phyloP scores from a whole-genome alignment of 1,139 yeast species.

The Hansenula lynferdii region DNA sequence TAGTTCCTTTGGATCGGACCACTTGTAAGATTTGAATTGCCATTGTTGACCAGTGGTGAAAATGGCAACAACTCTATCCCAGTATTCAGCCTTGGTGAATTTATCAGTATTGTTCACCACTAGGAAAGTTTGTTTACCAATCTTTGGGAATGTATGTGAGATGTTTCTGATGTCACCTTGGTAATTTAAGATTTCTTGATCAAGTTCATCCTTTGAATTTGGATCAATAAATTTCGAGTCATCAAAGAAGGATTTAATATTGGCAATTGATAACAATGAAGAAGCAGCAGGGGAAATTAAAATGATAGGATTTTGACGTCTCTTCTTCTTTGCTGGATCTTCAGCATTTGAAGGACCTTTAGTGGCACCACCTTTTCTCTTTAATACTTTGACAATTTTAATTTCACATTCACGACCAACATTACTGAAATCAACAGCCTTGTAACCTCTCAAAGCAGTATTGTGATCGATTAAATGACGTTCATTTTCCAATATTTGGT shows the following conservation, averaged over 20 bases:
- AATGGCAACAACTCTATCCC: constrained; percentile 95
- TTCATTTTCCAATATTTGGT: constrained; percentile 53
- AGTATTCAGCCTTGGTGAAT: constrained; percentile 91
- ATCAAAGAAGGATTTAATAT: constrained; percentile 79
- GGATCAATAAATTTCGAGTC: constrained; percentile 70
- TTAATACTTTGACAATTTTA: constrained; percentile 52
- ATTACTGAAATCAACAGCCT: constrained; percentile 66
- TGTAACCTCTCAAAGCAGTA: constrained; percentile 73
- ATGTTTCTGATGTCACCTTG: constrained; percentile 29
- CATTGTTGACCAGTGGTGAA: constrained; percentile 96
- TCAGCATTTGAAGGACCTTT: constrained; percentile 7
- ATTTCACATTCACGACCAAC: constrained; percentile 70
- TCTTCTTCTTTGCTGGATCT: constrained; percentile 12
- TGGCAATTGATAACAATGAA: constrained; percentile 73
- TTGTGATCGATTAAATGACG: constrained; percentile 73
- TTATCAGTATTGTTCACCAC: constrained; percentile 86
- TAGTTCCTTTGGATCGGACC: constrained; percentile 72
- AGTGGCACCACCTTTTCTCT: constrained; percentile 30
- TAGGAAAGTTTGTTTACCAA: constrained; percentile 59
- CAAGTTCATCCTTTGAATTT: constrained; percentile 13
- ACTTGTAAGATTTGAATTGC: constrained; percentile 90
- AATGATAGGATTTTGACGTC: constrained; percentile 78
- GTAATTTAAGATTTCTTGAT: constrained; percentile 8
- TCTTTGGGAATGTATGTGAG: constrained; percentile 49
- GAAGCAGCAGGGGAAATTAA: constrained; percentile 94